phyloP scores from a whole-genome alignment of 768 basidiomycete genomes.

The Amanita fuliginea region DNA sequence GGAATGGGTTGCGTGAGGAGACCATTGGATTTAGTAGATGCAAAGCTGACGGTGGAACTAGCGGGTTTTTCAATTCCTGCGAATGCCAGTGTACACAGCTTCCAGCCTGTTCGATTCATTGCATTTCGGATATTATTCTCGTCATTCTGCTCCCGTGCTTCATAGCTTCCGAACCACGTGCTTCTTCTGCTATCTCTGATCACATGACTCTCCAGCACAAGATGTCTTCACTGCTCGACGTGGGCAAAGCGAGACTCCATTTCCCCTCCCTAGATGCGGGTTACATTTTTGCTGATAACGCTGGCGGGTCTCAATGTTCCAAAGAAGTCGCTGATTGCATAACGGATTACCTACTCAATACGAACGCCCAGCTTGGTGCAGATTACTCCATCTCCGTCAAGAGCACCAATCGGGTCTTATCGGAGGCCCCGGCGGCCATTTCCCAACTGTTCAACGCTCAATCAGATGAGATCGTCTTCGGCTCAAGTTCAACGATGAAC shows the following conservation, averaged over 20 bases:
- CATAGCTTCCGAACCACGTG: no score
- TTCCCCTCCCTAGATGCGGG: constrained; percentile 53
- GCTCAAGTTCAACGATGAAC: constrained; percentile 51
- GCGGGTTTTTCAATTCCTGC: not conserved
- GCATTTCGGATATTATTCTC: no score
- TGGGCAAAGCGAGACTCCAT: constrained; percentile 39
- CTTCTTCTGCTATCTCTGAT: no score
- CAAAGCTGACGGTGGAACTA: not conserved
- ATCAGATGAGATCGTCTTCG: constrained; percentile 46
- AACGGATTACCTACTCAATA: constrained; percentile 56
- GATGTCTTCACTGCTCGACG: constrained; percentile 23
- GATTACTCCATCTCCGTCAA: constrained; percentile 48
- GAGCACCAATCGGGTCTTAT: constrained; percentile 34
- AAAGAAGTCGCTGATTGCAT: constrained; percentile 46
- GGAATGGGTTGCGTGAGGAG: constrained; percentile 22
- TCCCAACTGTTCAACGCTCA: constrained; percentile 53
- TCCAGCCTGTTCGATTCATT: no score
- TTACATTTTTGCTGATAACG: constrained; percentile 67
- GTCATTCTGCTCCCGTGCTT: no score
- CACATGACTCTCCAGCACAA: no score
- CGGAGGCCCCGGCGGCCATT: constrained; percentile 38
- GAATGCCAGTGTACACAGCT: not conserved
- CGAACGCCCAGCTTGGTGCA: constrained; percentile 67
- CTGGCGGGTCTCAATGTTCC: constrained; percentile 60
- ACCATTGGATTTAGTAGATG: not conserved